These are phyloP conservation scores for Piper betle DNA, from an alignment of 164 flowering plant species.

Conservation along the genomic window DNA sequence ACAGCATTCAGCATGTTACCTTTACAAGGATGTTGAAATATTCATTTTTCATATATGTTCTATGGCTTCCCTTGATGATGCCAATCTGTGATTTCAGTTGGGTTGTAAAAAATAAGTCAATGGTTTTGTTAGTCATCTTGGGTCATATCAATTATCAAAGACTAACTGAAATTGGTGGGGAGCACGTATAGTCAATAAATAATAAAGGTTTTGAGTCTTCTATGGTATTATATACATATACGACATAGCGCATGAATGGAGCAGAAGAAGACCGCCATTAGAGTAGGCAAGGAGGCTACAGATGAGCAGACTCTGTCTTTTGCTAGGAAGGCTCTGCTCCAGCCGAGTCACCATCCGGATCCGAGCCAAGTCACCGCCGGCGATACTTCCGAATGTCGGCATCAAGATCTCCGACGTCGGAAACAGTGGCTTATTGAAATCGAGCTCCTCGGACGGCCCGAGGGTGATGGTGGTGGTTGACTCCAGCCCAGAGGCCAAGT, in stretches of 20 bases:
- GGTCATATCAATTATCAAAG: no score
- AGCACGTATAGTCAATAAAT: no score
- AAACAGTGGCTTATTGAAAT: slow-evolving; percentile 9
- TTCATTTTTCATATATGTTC: no score
- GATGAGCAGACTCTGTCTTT: slow-evolving; percentile 33
- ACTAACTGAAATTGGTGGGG: no score
- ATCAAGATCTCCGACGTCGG: slow-evolving; percentile 7
- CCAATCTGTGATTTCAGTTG: no score
- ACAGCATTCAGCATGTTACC: no score
- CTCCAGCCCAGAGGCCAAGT: slow-evolving; percentile 53
- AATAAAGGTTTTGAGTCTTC: slow-evolving; percentile 2
- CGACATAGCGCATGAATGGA: not conserved
- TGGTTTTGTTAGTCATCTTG: no score
- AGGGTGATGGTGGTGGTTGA: slow-evolving; percentile 77
- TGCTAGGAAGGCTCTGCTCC: slow-evolving; percentile 43
- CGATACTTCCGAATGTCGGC: slow-evolving; percentile 6
- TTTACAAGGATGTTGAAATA: no score
- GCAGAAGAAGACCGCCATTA: not conserved
- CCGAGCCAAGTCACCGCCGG: slow-evolving; percentile 48
- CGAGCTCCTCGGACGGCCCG: slow-evolving; percentile 24
- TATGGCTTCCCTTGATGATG: no score
- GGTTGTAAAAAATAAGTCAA: no score
- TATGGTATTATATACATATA: slow-evolving; percentile 2
- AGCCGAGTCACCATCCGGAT: slow-evolving; percentile 43
- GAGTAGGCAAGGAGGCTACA: not conserved